Evolutionary conservation across 495 filamentous ascomycete species (phyloP).

Genomic region (Thermothielavioides terrestris): DNA sequence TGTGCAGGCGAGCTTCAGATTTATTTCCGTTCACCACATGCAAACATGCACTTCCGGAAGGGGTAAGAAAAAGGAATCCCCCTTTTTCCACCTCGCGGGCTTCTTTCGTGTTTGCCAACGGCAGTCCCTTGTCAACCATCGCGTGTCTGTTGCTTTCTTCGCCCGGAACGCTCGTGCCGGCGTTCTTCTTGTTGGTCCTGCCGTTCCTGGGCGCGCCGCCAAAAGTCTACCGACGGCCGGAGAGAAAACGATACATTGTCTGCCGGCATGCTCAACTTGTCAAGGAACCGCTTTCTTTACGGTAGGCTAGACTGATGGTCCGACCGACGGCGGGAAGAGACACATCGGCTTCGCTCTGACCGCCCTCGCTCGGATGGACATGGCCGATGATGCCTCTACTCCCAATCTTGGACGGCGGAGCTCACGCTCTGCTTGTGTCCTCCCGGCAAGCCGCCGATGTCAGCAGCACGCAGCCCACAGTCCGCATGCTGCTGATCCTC

Average conservation of each 20-base stretch:
- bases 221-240: neutral
- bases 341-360: neutral
- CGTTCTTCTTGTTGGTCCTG: neutral
- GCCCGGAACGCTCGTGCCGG: too few relatives aligned
- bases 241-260: neutral
- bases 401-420: neutral
- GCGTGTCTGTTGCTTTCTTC: neutral
- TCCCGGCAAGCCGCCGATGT: neutral
- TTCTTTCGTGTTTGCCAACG: too few relatives aligned
- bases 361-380: neutral
- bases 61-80: too few relatives aligned
- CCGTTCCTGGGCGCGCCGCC: too few relatives aligned
- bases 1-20: neutral
- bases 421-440: too few relatives aligned
- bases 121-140: too few relatives aligned
- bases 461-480: neutral
- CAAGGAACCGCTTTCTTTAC: slow-evolving; percentile 9
- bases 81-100: too few relatives aligned
- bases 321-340: neutral
- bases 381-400: neutral
- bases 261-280: slow-evolving; percentile 9
- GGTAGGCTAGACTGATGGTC: slow-evolving; percentile 17
- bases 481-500: slow-evolving; percentile 16
- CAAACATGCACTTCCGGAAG: too few relatives aligned
- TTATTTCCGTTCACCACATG: neutral